These are phyloP conservation scores for Bullera alba DNA, from an alignment of 768 basidiomycete species.

Conservation along the genomic window DNA sequence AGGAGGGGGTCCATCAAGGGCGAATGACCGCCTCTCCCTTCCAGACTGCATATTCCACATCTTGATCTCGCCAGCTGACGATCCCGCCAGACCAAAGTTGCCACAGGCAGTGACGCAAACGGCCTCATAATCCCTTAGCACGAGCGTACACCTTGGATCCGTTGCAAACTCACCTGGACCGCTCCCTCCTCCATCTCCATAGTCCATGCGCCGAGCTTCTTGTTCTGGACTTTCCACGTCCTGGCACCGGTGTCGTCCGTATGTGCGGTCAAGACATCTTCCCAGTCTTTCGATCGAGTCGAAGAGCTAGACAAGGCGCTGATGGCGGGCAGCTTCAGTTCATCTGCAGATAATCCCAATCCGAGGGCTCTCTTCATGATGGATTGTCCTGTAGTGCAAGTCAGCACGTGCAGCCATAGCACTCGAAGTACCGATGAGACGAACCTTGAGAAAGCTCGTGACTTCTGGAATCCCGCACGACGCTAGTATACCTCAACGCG, in stretches of 20 bases:
- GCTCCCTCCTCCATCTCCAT: constrained; percentile 60
- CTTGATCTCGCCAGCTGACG: constrained; percentile 62
- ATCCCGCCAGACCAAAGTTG: constrained; percentile 83
- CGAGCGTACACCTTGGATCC: background rate
- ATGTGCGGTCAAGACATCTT: constrained; percentile 89
- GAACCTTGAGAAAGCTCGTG: constrained; percentile 90
- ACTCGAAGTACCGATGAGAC: background rate
- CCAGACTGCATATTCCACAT: constrained; percentile 99
- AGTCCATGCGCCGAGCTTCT: constrained; percentile 68
- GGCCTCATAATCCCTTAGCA: constrained; percentile 43
- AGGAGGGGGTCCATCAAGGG: constrained; percentile 46
- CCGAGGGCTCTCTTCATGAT: constrained; percentile 71
- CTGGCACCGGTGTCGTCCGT: constrained; percentile 72
- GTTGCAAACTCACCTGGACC: constrained; percentile 57
- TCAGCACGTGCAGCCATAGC: background rate
- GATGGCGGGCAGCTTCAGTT: constrained; percentile 76
- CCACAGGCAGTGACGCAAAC: constrained; percentile 91
- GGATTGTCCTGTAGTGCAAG: constrained; percentile 56
- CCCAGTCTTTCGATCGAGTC: constrained; percentile 88
- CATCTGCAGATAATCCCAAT: constrained; percentile 68
- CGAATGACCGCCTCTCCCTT: constrained; percentile 68
- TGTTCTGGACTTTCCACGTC: constrained; percentile 79
- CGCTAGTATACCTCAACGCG: constrained; percentile 77
- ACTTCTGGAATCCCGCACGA: constrained; percentile 89
- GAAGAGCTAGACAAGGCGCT: constrained; percentile 71